Conservation (phyloP, 2,329 filamentous ascomycete species). For the Ophiostoma australiae region DNA sequence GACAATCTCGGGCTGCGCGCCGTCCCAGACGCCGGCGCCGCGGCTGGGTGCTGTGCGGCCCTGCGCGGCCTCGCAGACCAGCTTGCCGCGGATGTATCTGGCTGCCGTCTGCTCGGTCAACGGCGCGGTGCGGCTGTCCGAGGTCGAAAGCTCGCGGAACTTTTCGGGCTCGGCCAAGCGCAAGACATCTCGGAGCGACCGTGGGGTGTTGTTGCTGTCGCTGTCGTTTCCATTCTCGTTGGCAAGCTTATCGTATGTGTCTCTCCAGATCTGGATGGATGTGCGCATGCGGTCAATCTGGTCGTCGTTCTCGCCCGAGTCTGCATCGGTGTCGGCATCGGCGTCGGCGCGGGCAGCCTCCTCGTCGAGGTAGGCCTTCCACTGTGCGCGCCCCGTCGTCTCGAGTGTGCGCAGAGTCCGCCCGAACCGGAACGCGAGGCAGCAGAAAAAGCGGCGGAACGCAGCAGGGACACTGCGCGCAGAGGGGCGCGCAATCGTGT, state of each 20-base stretch:
- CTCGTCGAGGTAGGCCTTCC: slow-evolving; percentile 15
- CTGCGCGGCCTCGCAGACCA: slow-evolving; percentile 43
- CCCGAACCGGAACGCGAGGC: slow-evolving; percentile 32
- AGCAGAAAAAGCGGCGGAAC: slow-evolving; percentile 31
- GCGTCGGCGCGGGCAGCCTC: background rate
- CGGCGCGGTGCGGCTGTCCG: no score
- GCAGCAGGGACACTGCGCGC: slow-evolving; percentile 6
- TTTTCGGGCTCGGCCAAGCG: slow-evolving; percentile 32
- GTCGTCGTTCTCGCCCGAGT: background rate
- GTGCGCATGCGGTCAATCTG: background rate
- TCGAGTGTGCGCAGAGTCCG: slow-evolving; percentile 30
- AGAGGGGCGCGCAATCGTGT: slow-evolving; percentile 21
- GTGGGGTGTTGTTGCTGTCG: slow-evolving; percentile 27
- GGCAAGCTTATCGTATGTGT: slow-evolving; percentile 19
- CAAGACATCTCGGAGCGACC: slow-evolving; percentile 33
- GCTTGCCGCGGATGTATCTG: slow-evolving; percentile 35
- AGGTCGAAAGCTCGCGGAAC: slow-evolving; percentile 12
- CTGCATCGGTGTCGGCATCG: no score
- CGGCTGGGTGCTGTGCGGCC: slow-evolving; percentile 35
- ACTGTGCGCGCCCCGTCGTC: slow-evolving; percentile 10
- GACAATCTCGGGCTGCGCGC: slow-evolving; percentile 31
- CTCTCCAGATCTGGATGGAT: slow-evolving; percentile 21
- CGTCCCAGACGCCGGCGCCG: slow-evolving; percentile 36
- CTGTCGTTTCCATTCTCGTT: background rate
- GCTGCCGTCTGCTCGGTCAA: slow-evolving; percentile 28